Base-by-base conservation (phyloP, 225 moss, liverwort and hornwort species). In the Asterella californica region DNA sequence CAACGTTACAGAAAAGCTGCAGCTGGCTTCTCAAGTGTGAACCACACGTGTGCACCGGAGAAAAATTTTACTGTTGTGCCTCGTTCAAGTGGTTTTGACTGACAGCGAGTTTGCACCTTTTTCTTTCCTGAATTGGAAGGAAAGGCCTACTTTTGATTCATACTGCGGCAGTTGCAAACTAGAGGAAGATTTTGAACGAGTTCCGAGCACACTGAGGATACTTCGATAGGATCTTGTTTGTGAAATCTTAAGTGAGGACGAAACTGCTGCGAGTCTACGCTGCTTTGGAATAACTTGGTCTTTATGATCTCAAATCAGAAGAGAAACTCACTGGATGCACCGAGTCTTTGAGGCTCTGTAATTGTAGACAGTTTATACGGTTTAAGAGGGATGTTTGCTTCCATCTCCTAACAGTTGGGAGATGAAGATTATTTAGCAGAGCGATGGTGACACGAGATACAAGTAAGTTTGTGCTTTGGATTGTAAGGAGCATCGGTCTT, bases 1-100 rank as follows among this genome's bases (percentile, higher is more conserved):
- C 72, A 48, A 29, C 32, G 48, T 47, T 48, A 33, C 53, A 74
- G 74, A 54, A 54, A 74, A 53, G 34, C 32, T 54, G 52, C 74
- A 53, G 74, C 74, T 74, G 74, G 54, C 32, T 30, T 54, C 74
- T 52, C 74, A 24, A 11, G 74, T 54, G 72, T 72, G 48, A 49
- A 49, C 72, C 19, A 25, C 19, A 27, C 21, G n/a, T 72, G 27
- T 53, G 52, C 74, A 54, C 33, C 53, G 30, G 30, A 74, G 74
- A 32, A 34, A n/a, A n/a, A n/a, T n/a, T 47, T 27, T 25, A 54
- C 30, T 74, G 29, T 74, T 74, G 74, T 53, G 30, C 27, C 30
- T 74, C 48, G 53, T 33, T 49, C 18, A 74, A 33, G 4, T 42
- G 4, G 7, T 42, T 74, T 53, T 52, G 21, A 46, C 45, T 12